These are phyloP conservation scores for Paramecium octaurelia DNA, from an alignment of 73 alveolate genomes.

Conservation along the genomic window DNA sequence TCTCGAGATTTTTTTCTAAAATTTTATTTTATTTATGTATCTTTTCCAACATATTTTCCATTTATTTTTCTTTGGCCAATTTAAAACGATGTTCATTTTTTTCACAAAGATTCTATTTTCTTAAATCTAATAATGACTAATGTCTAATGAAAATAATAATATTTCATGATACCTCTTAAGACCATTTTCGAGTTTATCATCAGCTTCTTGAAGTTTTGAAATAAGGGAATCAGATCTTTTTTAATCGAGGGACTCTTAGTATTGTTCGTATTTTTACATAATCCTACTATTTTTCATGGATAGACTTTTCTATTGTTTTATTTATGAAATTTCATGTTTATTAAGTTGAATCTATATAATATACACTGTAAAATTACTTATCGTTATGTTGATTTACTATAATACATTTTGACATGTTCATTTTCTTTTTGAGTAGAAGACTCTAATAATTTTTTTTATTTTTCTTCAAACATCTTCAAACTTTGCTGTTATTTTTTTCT, in stretches of 20 bases:
- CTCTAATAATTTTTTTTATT: background rate
- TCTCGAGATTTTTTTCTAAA: background rate
- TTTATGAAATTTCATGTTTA: background rate
- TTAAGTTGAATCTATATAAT: background rate
- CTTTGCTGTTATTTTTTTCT: background rate
- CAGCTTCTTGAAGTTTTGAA: background rate
- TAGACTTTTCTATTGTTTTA: background rate
- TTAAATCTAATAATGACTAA: background rate
- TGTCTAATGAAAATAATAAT: background rate
- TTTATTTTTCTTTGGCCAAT: background rate
- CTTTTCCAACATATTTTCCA: conserved; percentile 3
- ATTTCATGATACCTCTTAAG: background rate
- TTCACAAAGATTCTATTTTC: background rate
- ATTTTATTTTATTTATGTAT: background rate
- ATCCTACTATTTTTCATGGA: background rate
- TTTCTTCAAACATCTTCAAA: background rate
- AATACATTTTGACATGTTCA: background rate
- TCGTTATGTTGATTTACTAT: background rate
- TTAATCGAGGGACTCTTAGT: background rate
- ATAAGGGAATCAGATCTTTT: background rate
- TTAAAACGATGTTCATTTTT: background rate
- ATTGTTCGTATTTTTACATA: background rate
- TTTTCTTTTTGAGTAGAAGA: background rate
- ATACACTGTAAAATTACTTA: background rate
- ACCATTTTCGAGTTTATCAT: background rate